Evolutionary conservation across 2,329 filamentous ascomycete species (phyloP).

Genomic region (Chrysosporium queenslandicum): DNA sequence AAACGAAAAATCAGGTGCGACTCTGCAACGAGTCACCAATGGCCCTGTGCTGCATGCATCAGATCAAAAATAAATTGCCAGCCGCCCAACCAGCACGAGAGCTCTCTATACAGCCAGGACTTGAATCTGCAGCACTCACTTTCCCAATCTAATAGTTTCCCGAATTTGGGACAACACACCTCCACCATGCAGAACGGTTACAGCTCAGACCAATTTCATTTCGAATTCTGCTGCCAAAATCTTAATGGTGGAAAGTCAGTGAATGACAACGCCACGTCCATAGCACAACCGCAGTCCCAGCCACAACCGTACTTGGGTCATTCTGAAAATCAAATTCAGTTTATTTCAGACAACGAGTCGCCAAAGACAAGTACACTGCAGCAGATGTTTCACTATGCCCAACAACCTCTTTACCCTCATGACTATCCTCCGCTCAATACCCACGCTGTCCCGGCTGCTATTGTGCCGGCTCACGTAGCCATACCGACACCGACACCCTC

Average conservation of each 20-base stretch:
- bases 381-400: neutral
- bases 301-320: conserved; percentile 27
- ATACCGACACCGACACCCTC: conserved; percentile 4
- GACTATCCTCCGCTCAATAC: conserved; percentile 5
- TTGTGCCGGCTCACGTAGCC: neutral
- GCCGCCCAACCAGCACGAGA: conserved; percentile 52
- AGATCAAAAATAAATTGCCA: conserved; percentile 88
- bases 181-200: neutral
- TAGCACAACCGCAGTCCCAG: conserved; percentile 33
- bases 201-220: neutral
- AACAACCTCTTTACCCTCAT: neutral
- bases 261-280: conserved; percentile 37
- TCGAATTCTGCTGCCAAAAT: neutral
- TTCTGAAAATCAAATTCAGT: conserved; percentile 22
- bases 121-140: neutral
- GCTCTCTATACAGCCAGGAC: neutral
- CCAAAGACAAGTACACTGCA: neutral
- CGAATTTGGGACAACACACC: neutral
- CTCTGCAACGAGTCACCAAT: conserved; percentile 90
- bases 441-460: neutral
- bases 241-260: neutral
- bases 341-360: conserved; percentile 28
- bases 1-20: conserved; percentile 97
- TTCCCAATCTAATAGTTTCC: neutral
- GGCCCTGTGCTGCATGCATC: conserved; percentile 91